Conservation (phyloP, 495 filamentous ascomycete species). For the Podospora comata region DNA sequence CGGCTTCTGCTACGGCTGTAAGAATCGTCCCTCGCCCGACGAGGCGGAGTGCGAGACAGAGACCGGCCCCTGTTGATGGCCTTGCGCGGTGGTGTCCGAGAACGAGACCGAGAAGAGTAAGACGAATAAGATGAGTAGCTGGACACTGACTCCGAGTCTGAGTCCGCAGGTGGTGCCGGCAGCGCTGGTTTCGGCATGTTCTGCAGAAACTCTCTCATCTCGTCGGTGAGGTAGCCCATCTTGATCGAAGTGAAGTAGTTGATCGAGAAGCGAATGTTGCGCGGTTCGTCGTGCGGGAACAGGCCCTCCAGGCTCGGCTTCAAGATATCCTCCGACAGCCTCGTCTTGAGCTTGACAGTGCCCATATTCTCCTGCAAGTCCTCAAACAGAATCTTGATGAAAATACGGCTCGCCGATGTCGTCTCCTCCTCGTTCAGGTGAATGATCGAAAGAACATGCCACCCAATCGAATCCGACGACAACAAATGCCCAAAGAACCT, state of each 20-base stretch:
- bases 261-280: slow-evolving; percentile 93
- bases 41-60: slow-evolving; percentile 41
- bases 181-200: slow-evolving; percentile 76
- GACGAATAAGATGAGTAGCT: slow-evolving; percentile 67
- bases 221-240: slow-evolving; percentile 90
- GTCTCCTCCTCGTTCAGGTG: slow-evolving; percentile 96
- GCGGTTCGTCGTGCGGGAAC: slow-evolving; percentile 84
- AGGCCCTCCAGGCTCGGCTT: slow-evolving; percentile 78
- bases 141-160: slow-evolving; percentile 58
- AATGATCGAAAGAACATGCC: slow-evolving; percentile 81
- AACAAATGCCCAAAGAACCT: slow-evolving; percentile 92
- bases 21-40: slow-evolving; percentile 35
- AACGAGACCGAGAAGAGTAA: slow-evolving; percentile 48
- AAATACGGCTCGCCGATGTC: slow-evolving; percentile 90
- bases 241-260: slow-evolving; percentile 99
- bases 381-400: slow-evolving; percentile 96
- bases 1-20: slow-evolving; percentile 34
- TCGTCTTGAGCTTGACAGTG: slow-evolving; percentile 69
- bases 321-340: slow-evolving; percentile 72
- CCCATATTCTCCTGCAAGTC: slow-evolving; percentile 85
- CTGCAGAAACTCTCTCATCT: slow-evolving; percentile 86
- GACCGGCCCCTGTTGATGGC: slow-evolving; percentile 29
- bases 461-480: slow-evolving; percentile 80
- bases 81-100: slow-evolving; percentile 36
- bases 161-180: slow-evolving; percentile 55